Percentiles rank a stretch among this genome's conserved stretches.
Evolutionary conservation across 2,329 filamentous ascomycete genomes (phyloP).

Genomic region (Pyricularia sp.): DNA sequence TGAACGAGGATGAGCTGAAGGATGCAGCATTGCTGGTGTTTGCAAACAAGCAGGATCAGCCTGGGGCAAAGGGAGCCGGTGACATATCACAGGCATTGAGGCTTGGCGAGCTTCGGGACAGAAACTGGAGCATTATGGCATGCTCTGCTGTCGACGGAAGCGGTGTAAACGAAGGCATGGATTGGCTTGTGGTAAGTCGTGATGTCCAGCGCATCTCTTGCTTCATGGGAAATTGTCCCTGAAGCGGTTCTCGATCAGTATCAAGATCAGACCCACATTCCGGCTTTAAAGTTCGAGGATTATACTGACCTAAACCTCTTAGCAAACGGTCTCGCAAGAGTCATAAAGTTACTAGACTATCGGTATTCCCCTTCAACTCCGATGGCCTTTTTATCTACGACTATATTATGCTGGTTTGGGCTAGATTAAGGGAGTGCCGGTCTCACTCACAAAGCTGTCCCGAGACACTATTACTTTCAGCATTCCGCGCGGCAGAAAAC

Average conservation of each 20-base stretch:
- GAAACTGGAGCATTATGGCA: constrained; percentile 98
- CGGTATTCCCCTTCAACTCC: neutral
- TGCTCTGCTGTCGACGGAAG: constrained; percentile 93
- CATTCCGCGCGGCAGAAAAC: neutral
- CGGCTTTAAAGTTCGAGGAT: no score
- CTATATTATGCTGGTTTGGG: neutral
- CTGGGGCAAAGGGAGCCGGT: constrained; percentile 87
- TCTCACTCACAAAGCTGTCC: neutral
- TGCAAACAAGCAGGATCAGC: constrained; percentile 98
- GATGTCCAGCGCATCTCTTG: neutral
- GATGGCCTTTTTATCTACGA: neutral
- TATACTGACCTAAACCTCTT: constrained; percentile 7
- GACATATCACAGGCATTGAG: constrained; percentile 92
- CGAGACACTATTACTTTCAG: neutral
- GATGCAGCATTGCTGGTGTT: constrained; percentile 90
- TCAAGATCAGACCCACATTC: neutral
- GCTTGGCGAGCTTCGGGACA: constrained; percentile 79
- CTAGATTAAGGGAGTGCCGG: neutral
- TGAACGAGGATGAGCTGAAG: constrained; percentile 91
- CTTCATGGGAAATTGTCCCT: neutral
- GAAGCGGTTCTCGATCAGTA: no score
- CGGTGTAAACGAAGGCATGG: constrained; percentile 95
- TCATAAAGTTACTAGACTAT: constrained; percentile 10
- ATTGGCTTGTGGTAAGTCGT: constrained; percentile 77
- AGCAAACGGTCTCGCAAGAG: constrained; percentile 30